Conservation (phyloP, 176 grass and related monocot species). For the Carex kokanica region DNA sequence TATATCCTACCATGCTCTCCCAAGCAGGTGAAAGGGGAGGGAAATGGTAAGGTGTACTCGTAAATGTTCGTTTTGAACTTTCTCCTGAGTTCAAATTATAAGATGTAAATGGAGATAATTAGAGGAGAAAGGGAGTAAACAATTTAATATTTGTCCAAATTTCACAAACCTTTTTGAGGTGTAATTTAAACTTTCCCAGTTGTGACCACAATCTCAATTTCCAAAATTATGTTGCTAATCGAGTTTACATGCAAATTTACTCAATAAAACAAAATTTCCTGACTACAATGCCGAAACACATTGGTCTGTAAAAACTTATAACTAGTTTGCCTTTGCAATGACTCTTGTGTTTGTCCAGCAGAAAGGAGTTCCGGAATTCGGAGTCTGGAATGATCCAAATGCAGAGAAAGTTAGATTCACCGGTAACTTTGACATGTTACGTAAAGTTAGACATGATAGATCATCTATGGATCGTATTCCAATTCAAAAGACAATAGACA, state of each 20-base stretch:
- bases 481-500: not conserved
- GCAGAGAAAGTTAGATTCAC: not conserved
- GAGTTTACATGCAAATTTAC: not conserved
- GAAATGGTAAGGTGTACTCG: not conserved
- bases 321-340: not conserved
- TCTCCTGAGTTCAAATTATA: not conserved
- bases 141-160: not conserved
- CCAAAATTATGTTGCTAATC: not conserved
- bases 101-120: not conserved
- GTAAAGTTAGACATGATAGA: not conserved
- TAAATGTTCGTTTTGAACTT: not conserved
- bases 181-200: too few relatives aligned
- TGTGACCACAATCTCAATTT: not conserved
- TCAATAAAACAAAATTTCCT: not conserved
- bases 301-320: not conserved
- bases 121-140: not conserved
- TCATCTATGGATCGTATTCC: constrained; percentile 9
- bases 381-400: constrained; percentile 17
- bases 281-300: not conserved
- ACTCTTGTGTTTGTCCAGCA: not conserved
- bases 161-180: not conserved
- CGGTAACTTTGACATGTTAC: not conserved
- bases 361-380: constrained; percentile 3
- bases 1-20: not conserved
- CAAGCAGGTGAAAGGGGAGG: not conserved